Percentiles rank a stretch among this genome's conserved stretches.
phyloP scores from a whole-genome alignment of 345 rosid genomes.

The Iberis pinnata region DNA sequence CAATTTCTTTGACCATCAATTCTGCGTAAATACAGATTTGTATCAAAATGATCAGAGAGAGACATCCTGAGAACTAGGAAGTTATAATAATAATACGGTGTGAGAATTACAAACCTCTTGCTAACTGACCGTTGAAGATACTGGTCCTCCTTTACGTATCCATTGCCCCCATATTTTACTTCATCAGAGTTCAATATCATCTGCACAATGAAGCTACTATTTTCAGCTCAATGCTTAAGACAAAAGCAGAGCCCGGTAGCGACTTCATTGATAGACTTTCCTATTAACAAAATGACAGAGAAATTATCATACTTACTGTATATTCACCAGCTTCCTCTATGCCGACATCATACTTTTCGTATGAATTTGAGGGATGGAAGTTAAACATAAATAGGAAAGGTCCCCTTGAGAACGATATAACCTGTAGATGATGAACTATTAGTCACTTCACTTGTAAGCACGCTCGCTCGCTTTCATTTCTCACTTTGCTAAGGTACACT shows the following conservation, averaged over 20 bases:
- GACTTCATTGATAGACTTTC: conserved; percentile 6
- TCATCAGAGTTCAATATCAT: conserved; percentile 74
- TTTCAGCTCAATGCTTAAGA: not conserved
- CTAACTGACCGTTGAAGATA: conserved; percentile 61
- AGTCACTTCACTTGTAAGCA: conserved; percentile 4
- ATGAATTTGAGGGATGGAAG: conserved; percentile 73
- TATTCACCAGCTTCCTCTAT: conserved; percentile 98
- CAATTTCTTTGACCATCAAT: conserved; percentile 66
- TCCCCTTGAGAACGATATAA: conserved; percentile 71
- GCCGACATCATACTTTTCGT: conserved; percentile 53
- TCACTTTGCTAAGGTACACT: not conserved
- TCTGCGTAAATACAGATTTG: conserved; percentile 36
- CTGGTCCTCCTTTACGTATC: conserved; percentile 43
- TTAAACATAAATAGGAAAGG: conserved; percentile 83
- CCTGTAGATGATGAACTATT: conserved; percentile 41
- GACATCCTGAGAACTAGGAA: not conserved
- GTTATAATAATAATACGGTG: conserved; percentile 5
- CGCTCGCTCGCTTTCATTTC: conserved; percentile 1
- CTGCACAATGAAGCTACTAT: conserved; percentile 31
- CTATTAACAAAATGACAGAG: not conserved
- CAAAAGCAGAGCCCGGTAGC: not conserved
- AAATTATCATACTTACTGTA: conserved; percentile 40
- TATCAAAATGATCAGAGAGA: conserved; percentile 8
- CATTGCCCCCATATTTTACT: conserved; percentile 71
- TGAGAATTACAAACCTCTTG: conserved; percentile 44